phyloP scores from a whole-genome alignment of 2,329 filamentous ascomycete genomes.

The Neofusicoccum kwambonambiense region DNA sequence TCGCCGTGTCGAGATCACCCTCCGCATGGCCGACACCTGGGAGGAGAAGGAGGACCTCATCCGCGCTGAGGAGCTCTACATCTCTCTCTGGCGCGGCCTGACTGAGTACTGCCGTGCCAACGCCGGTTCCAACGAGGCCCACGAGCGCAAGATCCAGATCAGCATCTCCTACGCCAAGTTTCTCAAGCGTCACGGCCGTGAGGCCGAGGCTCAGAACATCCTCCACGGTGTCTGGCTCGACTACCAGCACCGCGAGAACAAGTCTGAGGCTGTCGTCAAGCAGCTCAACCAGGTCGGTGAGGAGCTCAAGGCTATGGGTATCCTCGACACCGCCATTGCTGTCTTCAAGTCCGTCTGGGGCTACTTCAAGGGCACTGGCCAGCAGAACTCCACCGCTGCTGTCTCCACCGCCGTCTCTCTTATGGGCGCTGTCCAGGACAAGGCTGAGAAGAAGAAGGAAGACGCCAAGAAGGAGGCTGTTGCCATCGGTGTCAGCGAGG shows the following conservation, averaged over 20 bases:
- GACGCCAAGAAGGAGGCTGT: conserved; percentile 22
- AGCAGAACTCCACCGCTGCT: conserved; percentile 27
- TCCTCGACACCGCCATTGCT: conserved; percentile 16
- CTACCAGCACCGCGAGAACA: conserved; percentile 20
- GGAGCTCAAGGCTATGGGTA: conserved; percentile 18
- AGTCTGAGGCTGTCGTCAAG: conserved; percentile 15
- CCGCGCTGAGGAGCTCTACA: conserved; percentile 26
- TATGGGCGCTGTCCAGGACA: conserved; percentile 25
- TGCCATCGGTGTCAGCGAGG: conserved; percentile 19
- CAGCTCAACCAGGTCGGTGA: conserved; percentile 19
- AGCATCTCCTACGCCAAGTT: conserved; percentile 17
- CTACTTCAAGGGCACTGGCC: conserved; percentile 27
- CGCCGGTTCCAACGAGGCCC: neutral
- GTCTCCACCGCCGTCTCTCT: conserved; percentile 27
- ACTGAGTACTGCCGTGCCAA: conserved; percentile 17
- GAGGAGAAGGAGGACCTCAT: conserved; percentile 28
- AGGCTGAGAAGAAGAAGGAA: conserved; percentile 21
- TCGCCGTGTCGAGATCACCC: conserved; percentile 18
- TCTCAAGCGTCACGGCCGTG: conserved; percentile 13
- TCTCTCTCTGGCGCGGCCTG: conserved; percentile 20
- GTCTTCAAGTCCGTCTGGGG: conserved; percentile 24
- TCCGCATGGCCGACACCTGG: conserved; percentile 21
- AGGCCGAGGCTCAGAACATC: conserved; percentile 17
- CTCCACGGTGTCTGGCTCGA: conserved; percentile 19
- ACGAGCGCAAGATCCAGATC: conserved; percentile 19